A percentile compares a stretch with the other conserved stretches of the same genome.
Conservation (phyloP, 495 filamentous ascomycete species). For the Penicillium fimorum region DNA sequence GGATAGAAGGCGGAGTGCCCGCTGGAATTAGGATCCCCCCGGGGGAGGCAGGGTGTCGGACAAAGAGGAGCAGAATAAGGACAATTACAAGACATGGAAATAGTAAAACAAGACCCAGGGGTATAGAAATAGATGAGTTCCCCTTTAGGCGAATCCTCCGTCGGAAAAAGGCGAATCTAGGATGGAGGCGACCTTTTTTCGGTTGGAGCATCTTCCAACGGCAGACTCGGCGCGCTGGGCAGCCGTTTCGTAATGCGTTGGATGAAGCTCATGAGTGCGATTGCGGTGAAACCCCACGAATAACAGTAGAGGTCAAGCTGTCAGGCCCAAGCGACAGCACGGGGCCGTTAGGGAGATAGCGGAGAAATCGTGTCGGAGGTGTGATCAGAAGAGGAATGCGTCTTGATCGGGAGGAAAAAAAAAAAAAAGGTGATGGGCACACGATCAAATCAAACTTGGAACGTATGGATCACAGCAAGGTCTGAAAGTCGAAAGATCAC, state of each 20-base stretch:
- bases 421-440: background rate
- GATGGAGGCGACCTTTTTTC: constrained; percentile 53
- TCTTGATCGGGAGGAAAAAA: constrained; percentile 16
- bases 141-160: constrained; percentile 88
- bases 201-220: constrained; percentile 57
- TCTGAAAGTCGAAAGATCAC: constrained; percentile 17
- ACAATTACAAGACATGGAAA: constrained; percentile 92
- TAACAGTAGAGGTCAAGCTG: constrained; percentile 18
- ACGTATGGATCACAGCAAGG: constrained; percentile 7
- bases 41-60: constrained; percentile 81
- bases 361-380: constrained; percentile 16
- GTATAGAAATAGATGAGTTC: constrained; percentile 92
- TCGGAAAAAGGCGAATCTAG: constrained; percentile 78
- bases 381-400: constrained; percentile 11
- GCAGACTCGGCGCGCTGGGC: constrained; percentile 58
- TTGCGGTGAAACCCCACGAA: constrained; percentile 26
- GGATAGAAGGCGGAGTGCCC: constrained; percentile 85
- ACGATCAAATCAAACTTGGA: background rate
- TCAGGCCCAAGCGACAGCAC: constrained; percentile 27
- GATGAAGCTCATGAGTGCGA: constrained; percentile 59
- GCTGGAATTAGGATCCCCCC: constrained; percentile 84
- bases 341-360: constrained; percentile 14
- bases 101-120: constrained; percentile 85
- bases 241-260: constrained; percentile 63
- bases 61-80: constrained; percentile 85